A percentile compares a stretch with the other conserved stretches of the same genome.
Evolutionary conservation across 768 basidiomycete genomes (phyloP).

Genomic region (Russula olivacea): DNA sequence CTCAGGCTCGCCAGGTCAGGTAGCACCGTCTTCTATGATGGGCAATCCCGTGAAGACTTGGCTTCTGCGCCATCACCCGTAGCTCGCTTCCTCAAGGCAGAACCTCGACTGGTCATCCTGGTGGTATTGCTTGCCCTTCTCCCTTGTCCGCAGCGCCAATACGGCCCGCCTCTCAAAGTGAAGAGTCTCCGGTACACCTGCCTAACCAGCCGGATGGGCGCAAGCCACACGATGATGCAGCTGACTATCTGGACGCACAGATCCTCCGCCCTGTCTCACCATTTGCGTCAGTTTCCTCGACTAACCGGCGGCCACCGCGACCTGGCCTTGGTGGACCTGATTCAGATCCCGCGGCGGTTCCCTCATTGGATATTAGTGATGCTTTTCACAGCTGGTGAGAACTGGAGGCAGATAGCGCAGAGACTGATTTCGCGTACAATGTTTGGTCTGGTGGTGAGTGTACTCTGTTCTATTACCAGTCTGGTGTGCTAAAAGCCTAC

Average conservation of each 20-base stretch:
- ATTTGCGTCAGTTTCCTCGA: conserved; percentile 41
- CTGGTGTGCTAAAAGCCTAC: no score
- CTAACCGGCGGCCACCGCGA: conserved; percentile 26
- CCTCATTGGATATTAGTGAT: conserved; percentile 19
- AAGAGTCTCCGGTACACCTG: conserved; percentile 14
- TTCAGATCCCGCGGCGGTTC: conserved; percentile 27
- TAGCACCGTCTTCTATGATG: conserved; percentile 58
- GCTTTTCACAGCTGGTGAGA: neutral
- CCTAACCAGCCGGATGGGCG: neutral
- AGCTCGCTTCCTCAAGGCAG: conserved; percentile 30
- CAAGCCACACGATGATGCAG: conserved; percentile 25
- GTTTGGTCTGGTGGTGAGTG: no score
- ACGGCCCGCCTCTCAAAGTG: neutral
- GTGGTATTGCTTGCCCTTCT: conserved; percentile 3
- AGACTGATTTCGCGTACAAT: no score
- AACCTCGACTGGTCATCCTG: conserved; percentile 2
- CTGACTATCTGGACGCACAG: conserved; percentile 50
- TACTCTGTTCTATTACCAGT: no score
- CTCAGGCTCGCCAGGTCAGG: conserved; percentile 37
- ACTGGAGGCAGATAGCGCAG: no score
- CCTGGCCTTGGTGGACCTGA: conserved; percentile 37
- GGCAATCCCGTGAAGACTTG: conserved; percentile 31
- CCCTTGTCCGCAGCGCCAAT: conserved; percentile 20
- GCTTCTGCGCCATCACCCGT: conserved; percentile 23
- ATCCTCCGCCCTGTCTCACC: conserved; percentile 52